Evolutionary conservation across 169 alveolate species (phyloP).

Genomic region (Plasmodium ovale): DNA sequence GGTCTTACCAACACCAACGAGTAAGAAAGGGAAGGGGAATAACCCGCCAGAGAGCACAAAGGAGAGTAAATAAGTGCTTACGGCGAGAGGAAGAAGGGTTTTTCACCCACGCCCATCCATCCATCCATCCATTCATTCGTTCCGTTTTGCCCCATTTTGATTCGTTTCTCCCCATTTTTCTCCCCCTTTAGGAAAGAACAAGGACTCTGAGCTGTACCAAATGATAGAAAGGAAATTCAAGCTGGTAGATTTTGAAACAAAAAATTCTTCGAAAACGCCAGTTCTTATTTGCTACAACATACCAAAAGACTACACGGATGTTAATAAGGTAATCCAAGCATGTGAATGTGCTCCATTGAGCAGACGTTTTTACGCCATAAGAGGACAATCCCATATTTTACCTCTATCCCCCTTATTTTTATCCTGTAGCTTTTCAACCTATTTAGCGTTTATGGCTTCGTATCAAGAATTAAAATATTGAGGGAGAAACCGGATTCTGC

Average conservation of each 20-base stretch:
- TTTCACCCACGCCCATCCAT: not conserved
- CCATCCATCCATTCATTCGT: not conserved
- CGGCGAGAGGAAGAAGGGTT: too few species aligned
- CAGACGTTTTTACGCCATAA: conserved; percentile 1
- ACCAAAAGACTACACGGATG: conserved; percentile 78
- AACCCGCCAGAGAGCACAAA: not conserved
- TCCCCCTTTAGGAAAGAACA: conserved; percentile 26
- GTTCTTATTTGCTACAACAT: conserved; percentile 82
- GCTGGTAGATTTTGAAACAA: conserved; percentile 75
- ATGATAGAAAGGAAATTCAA: conserved; percentile 76
- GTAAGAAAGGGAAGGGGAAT: conserved; percentile 9
- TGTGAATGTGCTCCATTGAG: not conserved
- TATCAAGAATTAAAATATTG: conserved; percentile 80
- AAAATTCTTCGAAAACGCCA: conserved; percentile 81
- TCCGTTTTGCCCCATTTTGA: not conserved
- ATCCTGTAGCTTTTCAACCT: conserved; percentile 80
- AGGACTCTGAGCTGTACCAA: conserved; percentile 55
- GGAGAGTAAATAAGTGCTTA: not conserved
- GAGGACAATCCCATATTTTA: too few species aligned
- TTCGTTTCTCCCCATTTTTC: conserved; percentile 12
- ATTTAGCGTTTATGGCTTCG: conserved; percentile 82
- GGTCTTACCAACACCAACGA: conserved; percentile 62
- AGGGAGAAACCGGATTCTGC: conserved; percentile 84
- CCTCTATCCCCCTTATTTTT: not conserved
- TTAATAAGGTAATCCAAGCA: conserved; percentile 69